A percentile compares a stretch with the other conserved stretches of the same genome.
These are phyloP conservation scores for Termitomyces sp. DNA, from an alignment of 768 basidiomycete species.

Conservation along the genomic window DNA sequence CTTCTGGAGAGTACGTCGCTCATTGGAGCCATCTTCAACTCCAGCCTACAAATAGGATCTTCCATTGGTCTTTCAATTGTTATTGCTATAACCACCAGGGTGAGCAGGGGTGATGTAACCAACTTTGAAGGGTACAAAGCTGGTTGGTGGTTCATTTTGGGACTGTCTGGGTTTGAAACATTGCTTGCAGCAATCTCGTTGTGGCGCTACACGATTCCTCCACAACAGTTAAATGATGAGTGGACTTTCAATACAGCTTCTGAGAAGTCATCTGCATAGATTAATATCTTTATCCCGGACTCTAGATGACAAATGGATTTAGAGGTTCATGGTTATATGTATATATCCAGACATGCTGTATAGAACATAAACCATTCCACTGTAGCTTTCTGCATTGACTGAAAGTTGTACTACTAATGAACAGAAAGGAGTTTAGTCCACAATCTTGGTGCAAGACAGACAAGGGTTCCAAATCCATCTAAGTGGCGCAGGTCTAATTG, in stretches of 20 bases:
- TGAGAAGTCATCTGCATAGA: not conserved
- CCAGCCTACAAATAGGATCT: conserved; percentile 48
- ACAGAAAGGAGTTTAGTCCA: too few relatives aligned
- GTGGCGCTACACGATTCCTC: not conserved
- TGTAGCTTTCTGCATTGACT: too few relatives aligned
- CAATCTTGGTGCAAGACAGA: too few relatives aligned
- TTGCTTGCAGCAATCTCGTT: conserved; percentile 9
- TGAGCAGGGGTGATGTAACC: conserved; percentile 17
- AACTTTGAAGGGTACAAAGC: conserved; percentile 14
- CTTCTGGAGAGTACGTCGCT: conserved; percentile 17
- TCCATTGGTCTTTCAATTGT: conserved; percentile 43
- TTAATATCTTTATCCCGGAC: not conserved
- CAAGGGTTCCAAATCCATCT: too few relatives aligned
- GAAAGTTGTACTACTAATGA: too few relatives aligned
- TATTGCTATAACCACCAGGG: conserved; percentile 24
- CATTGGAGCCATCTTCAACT: conserved; percentile 53
- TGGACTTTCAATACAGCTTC: not conserved
- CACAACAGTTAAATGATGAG: not conserved
- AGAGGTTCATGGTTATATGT: too few relatives aligned
- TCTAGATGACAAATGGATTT: too few relatives aligned
- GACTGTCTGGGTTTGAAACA: conserved; percentile 12
- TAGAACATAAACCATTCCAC: too few relatives aligned
- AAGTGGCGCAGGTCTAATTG: too few relatives aligned
- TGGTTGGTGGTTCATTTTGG: conserved; percentile 15
- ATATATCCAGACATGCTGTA: too few relatives aligned